A percentile compares a stretch with the other conserved stretches of the same genome.
Evolutionary conservation across 345 rosid species (phyloP).

Genomic region (Sapria himalayana): DNA sequence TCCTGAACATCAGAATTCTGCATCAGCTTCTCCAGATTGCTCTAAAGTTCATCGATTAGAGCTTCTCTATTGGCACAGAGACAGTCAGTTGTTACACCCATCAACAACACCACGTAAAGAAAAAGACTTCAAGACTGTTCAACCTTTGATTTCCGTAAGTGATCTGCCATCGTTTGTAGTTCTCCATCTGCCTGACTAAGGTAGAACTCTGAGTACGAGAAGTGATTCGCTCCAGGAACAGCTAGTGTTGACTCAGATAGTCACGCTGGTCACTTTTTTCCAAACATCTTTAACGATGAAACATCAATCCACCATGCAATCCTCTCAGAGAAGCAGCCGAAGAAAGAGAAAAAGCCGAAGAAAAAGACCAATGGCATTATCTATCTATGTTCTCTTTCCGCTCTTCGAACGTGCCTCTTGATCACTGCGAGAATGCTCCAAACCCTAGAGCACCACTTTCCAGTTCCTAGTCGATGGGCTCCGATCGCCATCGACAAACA

Average conservation of each 20-base stretch:
- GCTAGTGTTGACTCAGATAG: conserved; percentile 67
- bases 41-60: conserved; percentile 18
- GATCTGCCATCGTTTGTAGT: too few species aligned
- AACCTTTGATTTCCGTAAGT: too few species aligned
- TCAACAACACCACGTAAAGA: conserved; percentile 8
- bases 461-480: too few species aligned
- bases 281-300: conserved; percentile 69
- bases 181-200: too few species aligned
- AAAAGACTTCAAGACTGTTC: too few species aligned
- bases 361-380: conserved; percentile 76
- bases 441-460: too few species aligned
- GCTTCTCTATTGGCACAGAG: conserved; percentile 10
- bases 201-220: too few species aligned
- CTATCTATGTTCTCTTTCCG: too few species aligned
- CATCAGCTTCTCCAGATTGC: conserved; percentile 7
- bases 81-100: conserved; percentile 22
- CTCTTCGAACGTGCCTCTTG: too few species aligned
- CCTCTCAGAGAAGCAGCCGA: conserved; percentile 34
- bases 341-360: conserved; percentile 15
- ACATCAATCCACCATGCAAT: conserved; percentile 36
- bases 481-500: too few species aligned
- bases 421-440: too few species aligned
- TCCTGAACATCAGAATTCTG: conserved; percentile 15
- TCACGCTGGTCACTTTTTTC: conserved; percentile 90
- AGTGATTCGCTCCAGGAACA: neutral